These are phyloP conservation scores for Amanita polypyramis DNA, from an alignment of 768 basidiomycete species.

Conservation along the genomic window DNA sequence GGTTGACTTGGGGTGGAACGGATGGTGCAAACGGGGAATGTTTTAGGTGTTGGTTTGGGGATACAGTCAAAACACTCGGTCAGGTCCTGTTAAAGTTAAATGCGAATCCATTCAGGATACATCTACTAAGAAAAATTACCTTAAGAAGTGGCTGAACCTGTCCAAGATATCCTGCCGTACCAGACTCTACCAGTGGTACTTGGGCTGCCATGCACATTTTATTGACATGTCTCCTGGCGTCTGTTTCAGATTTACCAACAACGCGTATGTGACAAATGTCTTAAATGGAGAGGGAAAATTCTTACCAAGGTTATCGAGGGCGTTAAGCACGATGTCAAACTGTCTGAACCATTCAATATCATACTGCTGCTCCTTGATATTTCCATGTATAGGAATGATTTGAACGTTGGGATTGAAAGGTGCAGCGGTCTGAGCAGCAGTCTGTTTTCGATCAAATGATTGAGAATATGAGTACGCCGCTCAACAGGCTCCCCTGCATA, in stretches of 20 bases:
- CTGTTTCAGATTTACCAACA: conserved; percentile 25
- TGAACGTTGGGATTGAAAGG: conserved; percentile 83
- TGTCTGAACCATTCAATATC: conserved; percentile 84
- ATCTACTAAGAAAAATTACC: conserved; percentile 26
- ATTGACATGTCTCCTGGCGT: conserved; percentile 93
- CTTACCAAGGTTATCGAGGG: conserved; percentile 90
- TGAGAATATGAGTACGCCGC: background rate
- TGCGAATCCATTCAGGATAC: background rate
- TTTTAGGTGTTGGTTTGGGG: conserved; percentile 87
- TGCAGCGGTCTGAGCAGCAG: conserved; percentile 74
- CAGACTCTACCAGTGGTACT: conserved; percentile 89
- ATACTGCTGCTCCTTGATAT: conserved; percentile 89
- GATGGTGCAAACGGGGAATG: conserved; percentile 96
- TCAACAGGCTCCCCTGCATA: background rate
- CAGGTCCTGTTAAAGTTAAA: conserved; percentile 42
- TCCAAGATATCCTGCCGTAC: conserved; percentile 93
- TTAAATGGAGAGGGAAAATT: background rate
- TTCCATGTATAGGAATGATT: conserved; percentile 85
- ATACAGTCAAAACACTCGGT: conserved; percentile 97
- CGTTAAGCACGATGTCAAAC: conserved; percentile 92
- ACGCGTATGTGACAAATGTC: background rate
- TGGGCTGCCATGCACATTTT: conserved; percentile 93
- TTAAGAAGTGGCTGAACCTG: conserved; percentile 93
- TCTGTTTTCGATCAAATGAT: conserved; percentile 26
- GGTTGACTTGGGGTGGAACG: conserved; percentile 94